Evolutionary conservation across 768 basidiomycete genomes (phyloP).

Genomic region (Dictyophora rubrovolvata): DNA sequence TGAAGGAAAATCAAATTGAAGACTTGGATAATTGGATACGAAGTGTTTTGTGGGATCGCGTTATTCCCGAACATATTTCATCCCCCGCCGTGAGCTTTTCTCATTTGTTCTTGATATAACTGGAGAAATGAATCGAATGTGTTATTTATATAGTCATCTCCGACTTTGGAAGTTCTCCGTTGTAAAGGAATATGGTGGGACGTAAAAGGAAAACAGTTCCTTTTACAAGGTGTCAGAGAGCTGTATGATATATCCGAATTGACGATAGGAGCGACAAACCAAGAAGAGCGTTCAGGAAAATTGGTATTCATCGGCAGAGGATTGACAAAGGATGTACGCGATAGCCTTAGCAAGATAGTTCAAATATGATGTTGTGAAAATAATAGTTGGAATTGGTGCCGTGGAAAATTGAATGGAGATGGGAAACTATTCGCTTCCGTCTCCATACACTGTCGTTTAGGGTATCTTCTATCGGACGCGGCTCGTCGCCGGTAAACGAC

Average conservation of each 20-base stretch:
- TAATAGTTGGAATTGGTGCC: too few species aligned
- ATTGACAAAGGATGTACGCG: constrained; percentile 43
- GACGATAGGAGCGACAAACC: constrained; percentile 23
- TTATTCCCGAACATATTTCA: constrained; percentile 28
- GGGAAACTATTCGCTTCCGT: too few species aligned
- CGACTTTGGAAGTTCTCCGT: constrained; percentile 54
- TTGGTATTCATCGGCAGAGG: constrained; percentile 84
- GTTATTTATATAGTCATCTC: background rate
- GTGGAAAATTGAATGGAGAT: too few species aligned
- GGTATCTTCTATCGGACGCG: too few species aligned
- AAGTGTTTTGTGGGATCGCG: constrained; percentile 69
- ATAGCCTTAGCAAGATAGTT: constrained; percentile 30
- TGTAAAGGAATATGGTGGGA: constrained; percentile 76
- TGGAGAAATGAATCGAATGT: background rate
- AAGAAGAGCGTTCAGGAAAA: constrained; percentile 60
- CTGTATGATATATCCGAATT: constrained; percentile 71
- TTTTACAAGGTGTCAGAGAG: constrained; percentile 86
- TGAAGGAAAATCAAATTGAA: constrained; percentile 38
- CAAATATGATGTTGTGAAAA: background rate
- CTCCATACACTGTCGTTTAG: too few species aligned
- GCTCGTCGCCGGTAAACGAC: too few species aligned
- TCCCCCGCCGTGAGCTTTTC: constrained; percentile 1
- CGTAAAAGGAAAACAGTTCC: constrained; percentile 44
- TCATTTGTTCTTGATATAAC: background rate
- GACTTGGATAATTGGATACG: constrained; percentile 75